These are phyloP conservation scores for Thermothelomyces thermophilus DNA, from an alignment of 2,329 filamentous ascomycete species.

Conservation along the genomic window DNA sequence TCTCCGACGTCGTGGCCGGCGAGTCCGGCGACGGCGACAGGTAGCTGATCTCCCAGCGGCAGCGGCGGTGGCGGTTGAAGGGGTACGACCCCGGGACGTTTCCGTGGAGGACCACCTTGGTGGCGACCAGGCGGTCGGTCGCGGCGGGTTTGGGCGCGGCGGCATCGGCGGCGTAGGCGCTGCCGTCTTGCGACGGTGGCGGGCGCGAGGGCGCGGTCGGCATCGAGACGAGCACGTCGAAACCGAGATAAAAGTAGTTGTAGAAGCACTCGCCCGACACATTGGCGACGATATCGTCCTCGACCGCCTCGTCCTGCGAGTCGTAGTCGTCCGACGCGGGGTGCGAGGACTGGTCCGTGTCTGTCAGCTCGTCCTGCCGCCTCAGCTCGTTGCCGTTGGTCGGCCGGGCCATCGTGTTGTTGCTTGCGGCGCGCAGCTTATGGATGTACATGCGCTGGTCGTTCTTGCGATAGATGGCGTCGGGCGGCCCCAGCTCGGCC, in stretches of 20 bases:
- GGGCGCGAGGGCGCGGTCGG: constrained; percentile 58
- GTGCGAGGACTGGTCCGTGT: constrained; percentile 71
- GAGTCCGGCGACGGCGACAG: constrained; percentile 39
- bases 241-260: constrained; percentile 94
- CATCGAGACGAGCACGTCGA: constrained; percentile 85
- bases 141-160: constrained; percentile 35
- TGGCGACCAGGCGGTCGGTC: constrained; percentile 68
- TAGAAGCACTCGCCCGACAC: constrained; percentile 77
- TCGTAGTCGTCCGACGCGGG: constrained; percentile 66
- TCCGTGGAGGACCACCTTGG: constrained; percentile 87
- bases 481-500: constrained; percentile 83
- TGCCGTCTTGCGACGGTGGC: constrained; percentile 44
- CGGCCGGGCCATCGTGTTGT: constrained; percentile 43
- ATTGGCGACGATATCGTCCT: constrained; percentile 48
- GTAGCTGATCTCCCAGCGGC: constrained; percentile 73
- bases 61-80: constrained; percentile 88
- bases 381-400: constrained; percentile 38
- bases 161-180: constrained; percentile 20
- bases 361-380: constrained; percentile 53
- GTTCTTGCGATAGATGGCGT: constrained; percentile 88
- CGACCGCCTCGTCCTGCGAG: constrained; percentile 48
- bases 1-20: constrained; percentile 57
- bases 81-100: constrained; percentile 95
- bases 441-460: constrained; percentile 87
- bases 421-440: constrained; percentile 51